Percentiles rank a stretch among this genome's conserved stretches.
phyloP scores from a whole-genome alignment of 495 filamentous ascomycete species.

The Penicillium lagena region DNA sequence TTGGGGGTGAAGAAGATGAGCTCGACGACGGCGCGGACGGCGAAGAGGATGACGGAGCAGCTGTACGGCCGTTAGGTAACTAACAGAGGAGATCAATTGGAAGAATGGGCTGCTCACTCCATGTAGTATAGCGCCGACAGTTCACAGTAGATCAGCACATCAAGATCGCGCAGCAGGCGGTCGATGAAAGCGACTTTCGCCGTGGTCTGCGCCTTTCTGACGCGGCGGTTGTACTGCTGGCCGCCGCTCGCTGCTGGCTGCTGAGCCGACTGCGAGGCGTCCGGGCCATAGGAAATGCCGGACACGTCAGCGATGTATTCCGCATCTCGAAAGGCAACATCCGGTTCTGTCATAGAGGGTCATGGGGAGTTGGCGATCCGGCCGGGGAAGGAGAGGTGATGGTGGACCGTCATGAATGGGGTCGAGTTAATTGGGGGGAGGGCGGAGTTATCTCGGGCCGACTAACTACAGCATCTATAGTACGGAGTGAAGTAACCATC shows the following conservation, averaged over 20 bases:
- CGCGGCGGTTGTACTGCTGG: slow-evolving; percentile 22
- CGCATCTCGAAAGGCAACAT: slow-evolving; percentile 42
- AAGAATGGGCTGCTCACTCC: slow-evolving; percentile 53
- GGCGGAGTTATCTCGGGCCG: slow-evolving; percentile 22
- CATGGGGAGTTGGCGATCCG: slow-evolving; percentile 31
- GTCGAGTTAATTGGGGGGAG: slow-evolving; percentile 5
- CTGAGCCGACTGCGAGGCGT: too few species aligned
- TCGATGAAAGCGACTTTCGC: slow-evolving; percentile 56
- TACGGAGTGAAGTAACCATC: too few species aligned
- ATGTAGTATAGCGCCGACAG: slow-evolving; percentile 82
- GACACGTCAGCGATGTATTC: slow-evolving; percentile 47
- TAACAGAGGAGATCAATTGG: too few species aligned
- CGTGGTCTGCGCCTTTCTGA: slow-evolving; percentile 32
- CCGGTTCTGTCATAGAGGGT: slow-evolving; percentile 46
- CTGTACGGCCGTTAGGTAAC: slow-evolving; percentile 30
- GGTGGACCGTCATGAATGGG: slow-evolving; percentile 3
- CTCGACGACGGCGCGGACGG: slow-evolving; percentile 65
- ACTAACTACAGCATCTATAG: neutral
- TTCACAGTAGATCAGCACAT: slow-evolving; percentile 76
- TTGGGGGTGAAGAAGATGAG: slow-evolving; percentile 76
- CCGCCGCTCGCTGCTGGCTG: neutral
- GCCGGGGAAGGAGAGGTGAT: slow-evolving; percentile 6
- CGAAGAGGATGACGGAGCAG: slow-evolving; percentile 69
- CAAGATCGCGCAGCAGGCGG: slow-evolving; percentile 63
- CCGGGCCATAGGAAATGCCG: slow-evolving; percentile 27